These are phyloP conservation scores for Lotus japonicus DNA, from an alignment of 306 rosid genomes.

Conservation along the genomic window DNA sequence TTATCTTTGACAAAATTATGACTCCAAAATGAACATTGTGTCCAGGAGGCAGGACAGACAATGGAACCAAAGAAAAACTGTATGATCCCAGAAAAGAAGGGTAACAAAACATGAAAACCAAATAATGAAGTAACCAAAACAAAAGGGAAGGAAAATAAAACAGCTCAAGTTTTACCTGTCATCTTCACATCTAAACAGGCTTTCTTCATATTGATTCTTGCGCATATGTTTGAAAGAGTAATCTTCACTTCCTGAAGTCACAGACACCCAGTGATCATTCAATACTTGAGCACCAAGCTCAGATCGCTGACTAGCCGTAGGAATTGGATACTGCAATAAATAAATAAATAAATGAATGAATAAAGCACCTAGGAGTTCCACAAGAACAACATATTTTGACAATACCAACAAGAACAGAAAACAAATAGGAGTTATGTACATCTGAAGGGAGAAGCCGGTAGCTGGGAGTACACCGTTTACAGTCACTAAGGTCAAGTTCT, in stretches of 20 bases:
- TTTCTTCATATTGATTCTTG: constrained; percentile 94
- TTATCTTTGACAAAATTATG: constrained; percentile 4
- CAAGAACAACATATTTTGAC: not conserved
- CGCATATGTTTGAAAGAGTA: constrained; percentile 99
- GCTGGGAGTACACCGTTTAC: constrained; percentile 89
- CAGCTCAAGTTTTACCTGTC: constrained; percentile 59
- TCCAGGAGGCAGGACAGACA: not conserved
- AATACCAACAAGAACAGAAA: constrained; percentile 14
- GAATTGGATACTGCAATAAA: constrained; percentile 87
- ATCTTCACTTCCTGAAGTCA: constrained; percentile 99
- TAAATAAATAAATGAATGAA: not conserved
- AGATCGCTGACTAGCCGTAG: constrained; percentile 83
- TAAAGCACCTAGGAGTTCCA: constrained; percentile 19
- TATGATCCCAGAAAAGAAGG: not conserved
- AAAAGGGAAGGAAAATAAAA: not conserved
- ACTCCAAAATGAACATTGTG: constrained; percentile 12
- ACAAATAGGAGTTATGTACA: constrained; percentile 30
- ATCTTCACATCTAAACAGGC: constrained; percentile 95
- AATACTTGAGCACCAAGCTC: constrained; percentile 82
- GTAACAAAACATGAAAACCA: not conserved
- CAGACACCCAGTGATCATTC: constrained; percentile 98
- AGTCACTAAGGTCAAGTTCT: constrained; percentile 90
- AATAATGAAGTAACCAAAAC: not conserved
- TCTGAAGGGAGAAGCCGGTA: constrained; percentile 90
- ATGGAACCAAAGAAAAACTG: constrained; percentile 1